Percentiles rank a stretch among this genome's conserved stretches.
phyloP scores from a whole-genome alignment of 2,329 filamentous ascomycete species.

The Scedosporium aurantiacum region DNA sequence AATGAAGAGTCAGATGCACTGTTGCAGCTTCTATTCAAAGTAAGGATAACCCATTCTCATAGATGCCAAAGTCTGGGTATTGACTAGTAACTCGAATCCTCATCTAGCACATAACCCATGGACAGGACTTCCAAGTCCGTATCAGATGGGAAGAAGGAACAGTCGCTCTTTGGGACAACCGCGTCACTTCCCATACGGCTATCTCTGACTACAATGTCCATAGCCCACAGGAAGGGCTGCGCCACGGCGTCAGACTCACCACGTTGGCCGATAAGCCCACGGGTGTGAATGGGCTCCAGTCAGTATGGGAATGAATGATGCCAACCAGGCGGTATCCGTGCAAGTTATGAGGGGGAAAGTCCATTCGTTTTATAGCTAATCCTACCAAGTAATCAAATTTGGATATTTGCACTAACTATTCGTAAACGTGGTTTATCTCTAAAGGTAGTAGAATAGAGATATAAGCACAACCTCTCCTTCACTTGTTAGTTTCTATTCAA shows the following conservation, averaged over 20 bases:
- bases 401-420: too few relatives aligned
- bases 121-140: constrained; percentile 57
- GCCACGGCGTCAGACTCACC: constrained; percentile 30
- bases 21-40: constrained; percentile 56
- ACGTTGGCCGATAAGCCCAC: constrained; percentile 26
- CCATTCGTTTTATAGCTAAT: too few relatives aligned
- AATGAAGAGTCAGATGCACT: constrained; percentile 74
- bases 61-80: too few relatives aligned
- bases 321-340: not conserved
- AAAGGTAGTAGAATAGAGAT: too few relatives aligned
- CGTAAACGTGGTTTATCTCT: too few relatives aligned
- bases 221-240: constrained; percentile 25
- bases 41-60: constrained; percentile 7
- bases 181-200: constrained; percentile 35
- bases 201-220: constrained; percentile 32
- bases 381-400: too few relatives aligned
- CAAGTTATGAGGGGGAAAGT: too few relatives aligned
- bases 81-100: too few relatives aligned
- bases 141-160: constrained; percentile 55
- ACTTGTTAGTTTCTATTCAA: too few relatives aligned
- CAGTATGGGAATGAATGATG: constrained; percentile 18
- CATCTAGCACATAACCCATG: constrained; percentile 28
- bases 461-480: too few relatives aligned
- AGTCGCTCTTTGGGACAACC: constrained; percentile 59
- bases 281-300: constrained; percentile 25